Conservation (phyloP, 1,284 basidiomycete species). For the Apiotrichum akiyoshidainum region DNA sequence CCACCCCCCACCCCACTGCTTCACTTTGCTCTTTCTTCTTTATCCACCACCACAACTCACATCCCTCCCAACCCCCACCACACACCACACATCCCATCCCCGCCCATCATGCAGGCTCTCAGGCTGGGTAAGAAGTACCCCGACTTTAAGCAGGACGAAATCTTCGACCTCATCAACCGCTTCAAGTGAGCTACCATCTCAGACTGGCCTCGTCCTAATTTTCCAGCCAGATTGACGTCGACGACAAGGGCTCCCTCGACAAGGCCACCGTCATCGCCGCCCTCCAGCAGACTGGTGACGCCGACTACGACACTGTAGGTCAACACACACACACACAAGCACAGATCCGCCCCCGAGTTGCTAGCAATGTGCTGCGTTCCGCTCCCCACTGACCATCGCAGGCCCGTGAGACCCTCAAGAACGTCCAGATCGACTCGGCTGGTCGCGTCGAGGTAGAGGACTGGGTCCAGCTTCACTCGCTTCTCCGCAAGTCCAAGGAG, state of each 20-base stretch:
- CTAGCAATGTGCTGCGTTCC: no score
- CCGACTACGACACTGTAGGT: slow-evolving; percentile 82
- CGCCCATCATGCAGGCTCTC: slow-evolving; percentile 48
- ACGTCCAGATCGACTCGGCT: slow-evolving; percentile 88
- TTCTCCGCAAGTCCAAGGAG: slow-evolving; percentile 38
- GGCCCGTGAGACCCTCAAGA: slow-evolving; percentile 75
- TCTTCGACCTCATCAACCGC: slow-evolving; percentile 84
- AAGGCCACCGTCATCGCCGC: slow-evolving; percentile 75
- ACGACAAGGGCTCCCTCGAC: slow-evolving; percentile 78
- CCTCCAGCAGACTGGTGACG: slow-evolving; percentile 70
- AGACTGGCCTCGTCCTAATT: not conserved
- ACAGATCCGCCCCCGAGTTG: no score
- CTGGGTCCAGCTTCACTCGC: slow-evolving; percentile 68
- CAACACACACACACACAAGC: no score
- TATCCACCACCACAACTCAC: not conserved
- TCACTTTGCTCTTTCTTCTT: not conserved
- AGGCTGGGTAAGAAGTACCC: slow-evolving; percentile 89
- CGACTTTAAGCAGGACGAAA: slow-evolving; percentile 84
- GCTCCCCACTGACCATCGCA: slow-evolving; percentile 11
- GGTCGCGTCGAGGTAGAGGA: slow-evolving; percentile 97
- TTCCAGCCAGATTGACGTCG: slow-evolving; percentile 71
- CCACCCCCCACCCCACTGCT: no score
- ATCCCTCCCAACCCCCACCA: not conserved
- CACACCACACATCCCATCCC: not conserved
- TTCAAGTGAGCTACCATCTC: slow-evolving; percentile 70